phyloP scores from a whole-genome alignment of 2,329 filamentous ascomycete genomes.

The Beauveria sp. region DNA sequence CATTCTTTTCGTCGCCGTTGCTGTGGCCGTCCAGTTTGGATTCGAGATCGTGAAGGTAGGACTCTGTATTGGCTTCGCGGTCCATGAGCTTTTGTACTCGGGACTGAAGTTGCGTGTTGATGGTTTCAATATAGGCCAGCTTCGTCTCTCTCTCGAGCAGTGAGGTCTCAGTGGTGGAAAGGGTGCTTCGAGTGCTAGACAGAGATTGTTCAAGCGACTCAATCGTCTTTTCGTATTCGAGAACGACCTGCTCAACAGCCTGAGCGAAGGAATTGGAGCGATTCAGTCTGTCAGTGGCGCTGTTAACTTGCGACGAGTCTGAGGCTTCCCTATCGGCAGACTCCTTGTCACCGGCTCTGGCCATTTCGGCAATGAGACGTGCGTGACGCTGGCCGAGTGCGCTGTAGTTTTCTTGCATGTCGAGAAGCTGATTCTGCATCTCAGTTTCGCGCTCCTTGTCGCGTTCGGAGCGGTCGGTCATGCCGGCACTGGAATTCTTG shows the following conservation, averaged over 20 bases:
- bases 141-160: constrained; percentile 90
- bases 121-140: constrained; percentile 85
- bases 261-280: constrained; percentile 94
- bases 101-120: constrained; percentile 81
- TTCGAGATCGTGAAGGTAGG: constrained; percentile 88
- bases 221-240: constrained; percentile 98
- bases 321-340: constrained; percentile 41
- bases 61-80: constrained; percentile 84
- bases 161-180: constrained; percentile 77
- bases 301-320: constrained; percentile 60
- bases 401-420: constrained; percentile 90
- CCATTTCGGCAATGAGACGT: constrained; percentile 90
- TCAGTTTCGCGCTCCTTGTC: constrained; percentile 80
- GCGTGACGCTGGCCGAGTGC: constrained; percentile 87
- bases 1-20: constrained; percentile 87
- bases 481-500: constrained; percentile 42
- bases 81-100: constrained; percentile 91
- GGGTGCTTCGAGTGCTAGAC: constrained; percentile 74
- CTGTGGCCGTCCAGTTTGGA: constrained; percentile 83
- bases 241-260: constrained; percentile 88
- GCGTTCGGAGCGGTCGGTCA: constrained; percentile 68
- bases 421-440: constrained; percentile 86
- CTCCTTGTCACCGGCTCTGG: constrained; percentile 70
- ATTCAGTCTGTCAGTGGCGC: constrained; percentile 78
- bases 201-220: constrained; percentile 87